phyloP scores from a whole-genome alignment of 2,329 filamentous ascomycete genomes.

The Akanthomyces dipterigenus region DNA sequence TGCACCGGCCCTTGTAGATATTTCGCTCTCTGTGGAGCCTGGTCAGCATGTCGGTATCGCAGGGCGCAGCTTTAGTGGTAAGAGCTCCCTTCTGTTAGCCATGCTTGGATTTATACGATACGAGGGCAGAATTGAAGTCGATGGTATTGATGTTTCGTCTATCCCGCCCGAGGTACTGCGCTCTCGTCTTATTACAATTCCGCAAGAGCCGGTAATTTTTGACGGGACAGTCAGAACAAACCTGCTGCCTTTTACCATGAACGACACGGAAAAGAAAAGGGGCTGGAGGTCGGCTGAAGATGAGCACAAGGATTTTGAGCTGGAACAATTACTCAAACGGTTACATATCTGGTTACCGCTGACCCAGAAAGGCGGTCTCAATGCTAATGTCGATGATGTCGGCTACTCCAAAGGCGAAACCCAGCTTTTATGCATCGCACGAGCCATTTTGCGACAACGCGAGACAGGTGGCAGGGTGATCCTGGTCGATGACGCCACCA shows the following conservation, averaged over 20 bases:
- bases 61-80: not conserved
- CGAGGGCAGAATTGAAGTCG: conserved; percentile 28
- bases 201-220: conserved; percentile 39
- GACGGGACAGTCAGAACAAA: conserved; percentile 37
- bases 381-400: conserved; percentile 22
- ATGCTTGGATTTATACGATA: not conserved
- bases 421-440: not conserved
- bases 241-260: conserved; percentile 27
- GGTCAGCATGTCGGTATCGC: not conserved
- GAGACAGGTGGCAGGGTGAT: not conserved
- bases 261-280: not conserved
- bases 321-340: not conserved
- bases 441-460: conserved; percentile 14
- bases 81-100: not conserved
- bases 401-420: conserved; percentile 23
- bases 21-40: not conserved
- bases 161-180: conserved; percentile 35
- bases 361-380: conserved; percentile 19
- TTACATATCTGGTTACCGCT: not conserved
- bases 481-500: not conserved
- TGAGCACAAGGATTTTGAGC: not conserved
- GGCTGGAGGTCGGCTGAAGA: not conserved
- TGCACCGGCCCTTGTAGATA: not conserved
- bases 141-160: conserved; percentile 32
- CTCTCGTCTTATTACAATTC: conserved; percentile 32